phyloP scores from a whole-genome alignment of 2,329 filamentous ascomycete genomes.

The Trichoderma semiorbis region DNA sequence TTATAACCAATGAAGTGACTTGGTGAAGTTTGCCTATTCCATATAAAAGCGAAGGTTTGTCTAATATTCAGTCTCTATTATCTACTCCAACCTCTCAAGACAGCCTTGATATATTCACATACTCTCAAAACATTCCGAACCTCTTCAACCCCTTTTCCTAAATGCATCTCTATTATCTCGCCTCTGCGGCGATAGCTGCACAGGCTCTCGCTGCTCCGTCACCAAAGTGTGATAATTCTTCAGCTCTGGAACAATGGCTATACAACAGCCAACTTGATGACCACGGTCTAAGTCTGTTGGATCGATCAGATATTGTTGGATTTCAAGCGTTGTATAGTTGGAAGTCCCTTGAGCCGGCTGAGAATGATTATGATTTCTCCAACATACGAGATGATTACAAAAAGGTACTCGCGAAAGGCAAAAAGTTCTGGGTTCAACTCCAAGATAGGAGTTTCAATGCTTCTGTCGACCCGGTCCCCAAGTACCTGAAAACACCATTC shows the following conservation, averaged over 20 bases:
- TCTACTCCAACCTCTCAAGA: background rate
- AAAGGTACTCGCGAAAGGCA: slow-evolving; percentile 29
- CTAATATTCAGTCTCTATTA: background rate
- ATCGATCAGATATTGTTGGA: slow-evolving; percentile 18
- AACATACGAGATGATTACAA: slow-evolving; percentile 22
- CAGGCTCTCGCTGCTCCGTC: background rate
- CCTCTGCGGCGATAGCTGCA: background rate
- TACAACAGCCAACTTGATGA: slow-evolving; percentile 16
- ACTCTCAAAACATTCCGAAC: background rate
- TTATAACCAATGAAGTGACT: background rate
- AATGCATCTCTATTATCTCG: background rate
- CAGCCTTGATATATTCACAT: background rate
- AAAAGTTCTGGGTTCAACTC: slow-evolving; percentile 25
- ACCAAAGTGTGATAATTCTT: background rate
- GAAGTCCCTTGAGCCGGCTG: slow-evolving; percentile 16
- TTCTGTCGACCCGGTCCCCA: slow-evolving; percentile 20
- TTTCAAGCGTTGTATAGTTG: slow-evolving; percentile 20
- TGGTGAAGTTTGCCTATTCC: background rate
- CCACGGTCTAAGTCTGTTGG: slow-evolving; percentile 6
- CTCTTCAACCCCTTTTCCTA: background rate
- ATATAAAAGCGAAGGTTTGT: background rate
- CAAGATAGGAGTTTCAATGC: slow-evolving; percentile 22
- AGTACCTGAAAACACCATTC: slow-evolving; percentile 19
- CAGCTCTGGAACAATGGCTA: background rate
- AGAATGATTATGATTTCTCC: slow-evolving; percentile 2